Evolutionary conservation across 768 basidiomycete genomes (phyloP).

Genomic region (Suillus plorans): DNA sequence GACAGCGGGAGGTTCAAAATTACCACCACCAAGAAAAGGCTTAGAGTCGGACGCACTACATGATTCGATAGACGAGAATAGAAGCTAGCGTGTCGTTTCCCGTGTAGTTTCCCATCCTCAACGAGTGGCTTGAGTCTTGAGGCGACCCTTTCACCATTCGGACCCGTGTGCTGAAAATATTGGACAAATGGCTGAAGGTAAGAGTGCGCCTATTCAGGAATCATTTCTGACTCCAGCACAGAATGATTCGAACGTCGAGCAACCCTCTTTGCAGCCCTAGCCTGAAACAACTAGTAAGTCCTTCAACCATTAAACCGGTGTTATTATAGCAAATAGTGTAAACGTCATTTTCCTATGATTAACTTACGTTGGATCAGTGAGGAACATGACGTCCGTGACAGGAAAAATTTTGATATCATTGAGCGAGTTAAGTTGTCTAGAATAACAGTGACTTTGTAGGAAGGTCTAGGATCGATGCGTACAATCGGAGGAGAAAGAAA

Average conservation of each 20-base stretch:
- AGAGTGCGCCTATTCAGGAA: not conserved
- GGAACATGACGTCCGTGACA: conserved; percentile 62
- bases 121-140: too few relatives aligned
- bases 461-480: conserved; percentile 61
- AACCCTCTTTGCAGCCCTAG: not conserved
- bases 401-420: conserved; percentile 80
- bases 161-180: not conserved
- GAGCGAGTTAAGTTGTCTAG: conserved; percentile 81
- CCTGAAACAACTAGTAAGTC: not conserved
- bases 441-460: conserved; percentile 66
- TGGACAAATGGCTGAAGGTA: not conserved
- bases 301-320: not conserved
- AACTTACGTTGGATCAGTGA: conserved; percentile 67
- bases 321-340: not conserved
- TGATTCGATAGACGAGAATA: not conserved
- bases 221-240: not conserved
- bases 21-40: too few relatives aligned
- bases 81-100: not conserved
- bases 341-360: not conserved
- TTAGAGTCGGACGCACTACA: too few relatives aligned
- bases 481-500: conserved; percentile 59
- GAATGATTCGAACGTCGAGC: not conserved
- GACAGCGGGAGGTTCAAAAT: too few relatives aligned
- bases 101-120: not conserved
- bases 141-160: too few relatives aligned